These are phyloP conservation scores for Hypomyces rosellus DNA, from an alignment of 2,329 filamentous ascomycete species.

Conservation along the genomic window DNA sequence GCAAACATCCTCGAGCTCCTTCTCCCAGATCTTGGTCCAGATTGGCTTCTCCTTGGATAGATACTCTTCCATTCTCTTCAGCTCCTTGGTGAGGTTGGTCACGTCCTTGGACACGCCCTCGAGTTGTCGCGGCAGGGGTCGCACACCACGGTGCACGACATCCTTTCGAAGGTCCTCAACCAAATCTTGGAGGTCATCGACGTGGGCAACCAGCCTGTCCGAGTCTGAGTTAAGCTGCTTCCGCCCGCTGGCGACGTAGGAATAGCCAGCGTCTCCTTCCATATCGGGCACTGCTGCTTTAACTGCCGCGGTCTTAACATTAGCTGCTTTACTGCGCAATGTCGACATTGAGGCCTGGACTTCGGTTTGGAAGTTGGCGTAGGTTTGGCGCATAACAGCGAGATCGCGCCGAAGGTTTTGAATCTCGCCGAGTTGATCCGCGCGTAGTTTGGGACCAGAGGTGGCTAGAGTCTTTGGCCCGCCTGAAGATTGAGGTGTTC, in stretches of 20 bases:
- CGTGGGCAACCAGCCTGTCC: conserved; percentile 81
- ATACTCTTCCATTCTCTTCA: conserved; percentile 92
- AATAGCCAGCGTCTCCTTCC: conserved; percentile 72
- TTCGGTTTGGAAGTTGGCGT: conserved; percentile 83
- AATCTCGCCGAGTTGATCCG: conserved; percentile 67
- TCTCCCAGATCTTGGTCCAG: conserved; percentile 99
- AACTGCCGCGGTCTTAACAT: conserved; percentile 69
- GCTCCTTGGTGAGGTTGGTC: conserved; percentile 68
- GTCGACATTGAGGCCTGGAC: conserved; percentile 81
- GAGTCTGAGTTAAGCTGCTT: conserved; percentile 82
- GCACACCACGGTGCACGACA: conserved; percentile 86
- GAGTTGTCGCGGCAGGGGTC: conserved; percentile 82
- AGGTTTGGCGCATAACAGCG: conserved; percentile 86
- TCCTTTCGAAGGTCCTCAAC: conserved; percentile 97
- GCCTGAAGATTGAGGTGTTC: conserved; percentile 43
- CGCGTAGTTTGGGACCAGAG: conserved; percentile 40
- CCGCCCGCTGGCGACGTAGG: conserved; percentile 80
- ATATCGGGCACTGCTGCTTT: conserved; percentile 65
- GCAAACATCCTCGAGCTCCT: conserved; percentile 91
- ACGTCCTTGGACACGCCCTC: conserved; percentile 89
- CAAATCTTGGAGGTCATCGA: conserved; percentile 94
- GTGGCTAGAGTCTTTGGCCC: conserved; percentile 29
- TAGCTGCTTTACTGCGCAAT: conserved; percentile 73
- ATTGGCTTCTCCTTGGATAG: conserved; percentile 87
- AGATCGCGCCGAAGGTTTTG: conserved; percentile 80